phyloP scores from a whole-genome alignment of 1,139 yeast genomes.

The Saccharomyces hybrid region DNA sequence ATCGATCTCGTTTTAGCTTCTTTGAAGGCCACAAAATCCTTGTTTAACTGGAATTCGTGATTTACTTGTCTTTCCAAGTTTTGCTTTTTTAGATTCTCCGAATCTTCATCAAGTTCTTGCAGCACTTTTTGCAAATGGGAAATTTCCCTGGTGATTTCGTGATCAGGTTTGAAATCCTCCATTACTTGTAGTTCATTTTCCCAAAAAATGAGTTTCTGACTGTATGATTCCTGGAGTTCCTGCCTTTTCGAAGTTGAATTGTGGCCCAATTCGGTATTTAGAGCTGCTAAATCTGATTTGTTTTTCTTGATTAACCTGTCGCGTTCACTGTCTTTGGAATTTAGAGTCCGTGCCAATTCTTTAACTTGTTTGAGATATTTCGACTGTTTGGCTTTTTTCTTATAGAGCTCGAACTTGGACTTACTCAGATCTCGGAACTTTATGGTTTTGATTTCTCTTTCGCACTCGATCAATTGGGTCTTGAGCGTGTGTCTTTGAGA shows the following conservation, averaged over 20 bases:
- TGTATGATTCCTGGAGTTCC: background rate
- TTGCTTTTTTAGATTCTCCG: slow-evolving; percentile 3
- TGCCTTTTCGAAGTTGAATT: background rate
- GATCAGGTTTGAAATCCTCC: slow-evolving; percentile 9
- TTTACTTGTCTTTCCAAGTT: slow-evolving; percentile 7
- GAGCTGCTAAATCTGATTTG: background rate
- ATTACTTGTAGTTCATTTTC: slow-evolving; percentile 4
- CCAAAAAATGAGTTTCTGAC: background rate
- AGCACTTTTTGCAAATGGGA: slow-evolving; percentile 2
- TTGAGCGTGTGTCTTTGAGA: background rate
- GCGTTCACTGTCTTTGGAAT: background rate
- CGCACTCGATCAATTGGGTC: background rate
- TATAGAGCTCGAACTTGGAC: slow-evolving; percentile 3
- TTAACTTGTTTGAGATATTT: background rate
- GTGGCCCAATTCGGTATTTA: background rate
- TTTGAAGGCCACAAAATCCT: slow-evolving; percentile 7
- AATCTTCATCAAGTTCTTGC: background rate
- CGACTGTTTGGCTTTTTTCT: slow-evolving; percentile 3
- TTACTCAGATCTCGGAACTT: slow-evolving; percentile 4
- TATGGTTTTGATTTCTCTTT: background rate
- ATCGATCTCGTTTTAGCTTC: slow-evolving; percentile 6
- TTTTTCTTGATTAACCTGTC: background rate
- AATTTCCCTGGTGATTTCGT: slow-evolving; percentile 10
- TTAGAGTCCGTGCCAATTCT: slow-evolving; percentile 4
- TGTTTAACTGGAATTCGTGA: slow-evolving; percentile 4